Percentiles rank a stretch among this genome's conserved stretches.
Conservation (phyloP, 2,329 filamentous ascomycete species). For the Torrubiellomyces zombiae region DNA sequence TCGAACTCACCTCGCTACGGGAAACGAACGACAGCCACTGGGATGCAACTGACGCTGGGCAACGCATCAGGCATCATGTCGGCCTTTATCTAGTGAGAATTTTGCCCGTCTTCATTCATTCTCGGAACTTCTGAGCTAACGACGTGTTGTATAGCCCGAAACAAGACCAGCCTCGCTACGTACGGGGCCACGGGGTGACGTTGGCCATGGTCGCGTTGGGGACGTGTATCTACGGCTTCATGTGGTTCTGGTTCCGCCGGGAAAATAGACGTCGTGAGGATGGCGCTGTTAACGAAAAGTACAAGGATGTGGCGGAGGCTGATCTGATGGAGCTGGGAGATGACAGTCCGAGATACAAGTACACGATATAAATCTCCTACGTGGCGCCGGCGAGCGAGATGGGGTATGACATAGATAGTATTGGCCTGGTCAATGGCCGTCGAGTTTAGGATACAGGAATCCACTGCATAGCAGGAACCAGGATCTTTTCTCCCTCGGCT, state of each 20-base stretch:
- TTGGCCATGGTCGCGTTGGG: conserved; percentile 40
- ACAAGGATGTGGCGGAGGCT: conserved; percentile 25
- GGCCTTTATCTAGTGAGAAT: conserved; percentile 41
- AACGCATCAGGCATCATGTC: conserved; percentile 60
- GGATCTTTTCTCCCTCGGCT: too few species aligned
- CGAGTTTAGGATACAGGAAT: too few species aligned
- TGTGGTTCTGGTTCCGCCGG: conserved; percentile 34
- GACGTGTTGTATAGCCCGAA: conserved; percentile 21
- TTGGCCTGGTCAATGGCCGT: too few species aligned
- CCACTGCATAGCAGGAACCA: too few species aligned
- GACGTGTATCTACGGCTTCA: conserved; percentile 31
- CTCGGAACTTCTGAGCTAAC: background rate
- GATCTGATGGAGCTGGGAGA: conserved; percentile 34
- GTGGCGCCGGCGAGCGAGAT: conserved; percentile 1
- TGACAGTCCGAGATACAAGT: conserved; percentile 32
- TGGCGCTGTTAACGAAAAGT: conserved; percentile 20
- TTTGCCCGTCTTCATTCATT: background rate
- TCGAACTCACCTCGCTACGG: conserved; percentile 60
- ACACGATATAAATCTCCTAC: conserved; percentile 26
- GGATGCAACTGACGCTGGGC: conserved; percentile 52
- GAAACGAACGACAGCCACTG: conserved; percentile 57
- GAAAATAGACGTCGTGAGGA: conserved; percentile 29
- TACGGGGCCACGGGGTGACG: conserved; percentile 44
- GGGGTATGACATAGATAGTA: background rate
- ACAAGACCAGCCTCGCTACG: conserved; percentile 37